Base-by-base conservation (phyloP, 2,329 filamentous ascomycete species). In the Ascosphaera aggregata region DNA sequence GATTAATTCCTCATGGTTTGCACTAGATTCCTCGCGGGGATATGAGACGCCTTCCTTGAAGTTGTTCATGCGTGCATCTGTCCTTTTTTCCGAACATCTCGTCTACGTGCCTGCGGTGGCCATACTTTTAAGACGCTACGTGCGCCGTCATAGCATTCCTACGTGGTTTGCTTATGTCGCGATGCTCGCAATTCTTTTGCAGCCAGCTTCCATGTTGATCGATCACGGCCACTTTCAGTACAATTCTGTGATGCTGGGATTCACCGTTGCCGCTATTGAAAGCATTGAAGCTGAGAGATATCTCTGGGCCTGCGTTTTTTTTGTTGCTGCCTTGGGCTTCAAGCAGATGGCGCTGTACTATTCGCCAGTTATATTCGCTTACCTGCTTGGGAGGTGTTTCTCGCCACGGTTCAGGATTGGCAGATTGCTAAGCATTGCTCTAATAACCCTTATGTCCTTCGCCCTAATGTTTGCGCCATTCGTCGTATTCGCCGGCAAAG, bases 271-370 rank as follows among this genome's bases (percentile, higher is more conserved):
- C 1, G 81, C 77, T 49, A 73, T 94, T 62, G 89, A 86, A 34
- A 89, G 80, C 54, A 78, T 95, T 60, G 58, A 93, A 38, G 82
- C 84, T 2, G 80, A 80, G 3, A 71, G 84, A 37, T 76, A 76
- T 49, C 69, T 91, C 44, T 94, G 86, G 84, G 73, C 80, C 18
- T 84, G 81, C 44, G 71, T 93, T 42, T 93, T 93, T 62, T 98
- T 98, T 49, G 89, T 98, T 4, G 73, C 71, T 13, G 80, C 86
- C 2, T 64, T 98, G n/a, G 82, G 82, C 4, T 98, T 95, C 66
- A 98, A 98, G 64, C 89, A 98, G 57, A 98, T 98, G 91, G 86
- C 86, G 1, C 66, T 98, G 13, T 98, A 95, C 61, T 98, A 94
- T 57, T 84, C 91, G 2, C 85, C 91, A 11, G 76, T 77, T 16